Percentiles rank a stretch among this genome's conserved stretches.
phyloP scores from a whole-genome alignment of 768 basidiomycete species.

The Lactifluus echinatus region DNA sequence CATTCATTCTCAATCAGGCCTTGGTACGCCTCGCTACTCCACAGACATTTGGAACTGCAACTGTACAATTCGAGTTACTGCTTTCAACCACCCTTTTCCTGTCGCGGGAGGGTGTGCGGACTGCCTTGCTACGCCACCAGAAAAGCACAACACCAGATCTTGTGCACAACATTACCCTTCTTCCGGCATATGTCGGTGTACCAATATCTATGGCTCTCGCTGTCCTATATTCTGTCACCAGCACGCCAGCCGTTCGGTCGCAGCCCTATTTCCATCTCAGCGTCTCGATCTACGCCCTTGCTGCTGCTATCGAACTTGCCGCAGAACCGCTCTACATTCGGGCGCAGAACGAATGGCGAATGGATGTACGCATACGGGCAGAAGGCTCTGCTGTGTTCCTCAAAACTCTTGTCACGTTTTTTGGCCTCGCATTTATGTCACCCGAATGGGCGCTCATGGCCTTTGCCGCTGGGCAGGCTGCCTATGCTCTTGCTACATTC shows the following conservation, averaged over 20 bases:
- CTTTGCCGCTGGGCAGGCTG: conserved; percentile 80
- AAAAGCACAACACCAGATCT: conserved; percentile 6
- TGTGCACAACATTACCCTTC: conserved; percentile 43
- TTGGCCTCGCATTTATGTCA: conserved; percentile 39
- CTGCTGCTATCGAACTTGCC: conserved; percentile 69
- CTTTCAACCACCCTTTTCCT: conserved; percentile 87
- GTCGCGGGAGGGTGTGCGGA: conserved; percentile 87
- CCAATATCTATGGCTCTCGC: conserved; percentile 50
- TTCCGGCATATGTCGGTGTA: conserved; percentile 64
- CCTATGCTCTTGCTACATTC: conserved; percentile 56
- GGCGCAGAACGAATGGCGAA: conserved; percentile 56
- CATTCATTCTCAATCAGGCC: conserved; percentile 84
- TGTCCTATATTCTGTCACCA: conserved; percentile 44
- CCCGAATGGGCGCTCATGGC: conserved; percentile 59
- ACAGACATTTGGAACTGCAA: conserved; percentile 78
- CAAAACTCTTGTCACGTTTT: conserved; percentile 68
- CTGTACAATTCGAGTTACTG: conserved; percentile 90
- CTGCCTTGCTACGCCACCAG: conserved; percentile 64
- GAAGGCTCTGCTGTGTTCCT: conserved; percentile 76
- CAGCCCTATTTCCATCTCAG: conserved; percentile 62
- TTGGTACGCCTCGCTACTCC: conserved; percentile 80
- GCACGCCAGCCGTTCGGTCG: conserved; percentile 42
- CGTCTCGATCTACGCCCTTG: conserved; percentile 59
- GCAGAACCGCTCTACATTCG: conserved; percentile 56
- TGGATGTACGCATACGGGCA: conserved; percentile 67